phyloP scores from a whole-genome alignment of 2,329 filamentous ascomycete species.

The Pestalotiopsis fici region DNA sequence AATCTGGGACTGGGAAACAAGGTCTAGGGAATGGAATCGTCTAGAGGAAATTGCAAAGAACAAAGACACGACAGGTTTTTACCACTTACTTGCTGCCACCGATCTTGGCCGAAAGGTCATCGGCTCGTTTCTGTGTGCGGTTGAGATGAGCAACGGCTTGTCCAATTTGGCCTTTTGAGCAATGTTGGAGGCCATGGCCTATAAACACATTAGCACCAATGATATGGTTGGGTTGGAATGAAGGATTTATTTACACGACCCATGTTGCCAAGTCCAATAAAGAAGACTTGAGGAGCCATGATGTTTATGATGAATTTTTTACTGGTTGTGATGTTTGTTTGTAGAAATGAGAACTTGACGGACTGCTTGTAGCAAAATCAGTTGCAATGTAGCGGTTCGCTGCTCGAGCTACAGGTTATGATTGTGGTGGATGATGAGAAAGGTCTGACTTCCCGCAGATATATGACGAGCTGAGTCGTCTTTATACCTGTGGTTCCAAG shows the following conservation, averaged over 20 bases:
- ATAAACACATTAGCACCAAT: slow-evolving; percentile 15
- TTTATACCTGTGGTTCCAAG: background rate
- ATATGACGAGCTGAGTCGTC: background rate
- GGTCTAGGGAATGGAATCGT: no score
- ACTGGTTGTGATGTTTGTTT: background rate
- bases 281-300: slow-evolving; percentile 67
- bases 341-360: no score
- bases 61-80: no score
- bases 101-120: slow-evolving; percentile 63
- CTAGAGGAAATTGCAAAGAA: no score
- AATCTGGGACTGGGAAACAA: no score
- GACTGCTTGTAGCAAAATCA: no score
- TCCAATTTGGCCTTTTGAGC: slow-evolving; percentile 74
- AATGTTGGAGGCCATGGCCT: slow-evolving; percentile 86
- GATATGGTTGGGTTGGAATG: background rate
- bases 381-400: background rate
- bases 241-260: slow-evolving; percentile 60
- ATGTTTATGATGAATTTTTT: slow-evolving; percentile 3
- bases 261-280: slow-evolving; percentile 88
- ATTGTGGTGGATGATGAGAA: background rate
- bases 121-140: slow-evolving; percentile 67
- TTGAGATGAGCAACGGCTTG: slow-evolving; percentile 78
- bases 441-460: background rate
- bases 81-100: slow-evolving; percentile 61
- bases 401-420: background rate